A percentile compares a stretch with the other conserved stretches of the same genome.
These are phyloP conservation scores for Fusarium citri DNA, from an alignment of 2,329 filamentous ascomycete species.

Conservation along the genomic window DNA sequence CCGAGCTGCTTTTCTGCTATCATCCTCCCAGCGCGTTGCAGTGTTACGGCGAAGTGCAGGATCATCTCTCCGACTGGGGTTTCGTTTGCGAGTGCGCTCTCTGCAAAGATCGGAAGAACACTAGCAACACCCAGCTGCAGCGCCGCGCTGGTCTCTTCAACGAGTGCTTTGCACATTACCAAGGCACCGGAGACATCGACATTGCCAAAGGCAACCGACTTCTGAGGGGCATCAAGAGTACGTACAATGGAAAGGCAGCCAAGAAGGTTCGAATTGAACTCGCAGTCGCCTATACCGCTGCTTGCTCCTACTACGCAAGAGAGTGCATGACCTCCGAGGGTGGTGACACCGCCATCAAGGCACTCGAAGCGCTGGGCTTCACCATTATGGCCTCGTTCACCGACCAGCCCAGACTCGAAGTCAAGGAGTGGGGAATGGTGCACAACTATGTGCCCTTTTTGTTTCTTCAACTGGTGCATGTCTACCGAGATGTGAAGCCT, in stretches of 20 bases:
- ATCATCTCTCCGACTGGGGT: neutral
- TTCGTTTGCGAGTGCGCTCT: neutral
- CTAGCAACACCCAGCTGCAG: neutral
- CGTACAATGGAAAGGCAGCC: constrained; percentile 21
- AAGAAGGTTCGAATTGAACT: neutral
- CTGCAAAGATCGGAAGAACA: neutral
- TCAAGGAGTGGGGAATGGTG: neutral
- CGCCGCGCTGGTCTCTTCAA: constrained; percentile 28
- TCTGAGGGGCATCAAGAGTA: constrained; percentile 40
- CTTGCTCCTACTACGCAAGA: neutral
- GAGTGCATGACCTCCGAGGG: neutral
- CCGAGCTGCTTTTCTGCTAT: neutral
- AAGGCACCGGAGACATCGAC: neutral
- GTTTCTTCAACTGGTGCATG: neutral
- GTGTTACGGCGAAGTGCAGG: neutral
- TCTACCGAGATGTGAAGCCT: neutral
- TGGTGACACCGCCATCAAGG: neutral
- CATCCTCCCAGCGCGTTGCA: neutral
- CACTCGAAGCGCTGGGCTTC: neutral
- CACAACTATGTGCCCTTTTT: neutral
- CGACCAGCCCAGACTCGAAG: neutral
- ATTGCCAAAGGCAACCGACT: constrained; percentile 17
- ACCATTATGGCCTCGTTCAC: neutral
- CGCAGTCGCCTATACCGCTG: neutral
- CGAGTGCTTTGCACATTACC: neutral